phyloP scores from a whole-genome alignment of 106 monocot genomes.

The Dioscorea alata region DNA sequence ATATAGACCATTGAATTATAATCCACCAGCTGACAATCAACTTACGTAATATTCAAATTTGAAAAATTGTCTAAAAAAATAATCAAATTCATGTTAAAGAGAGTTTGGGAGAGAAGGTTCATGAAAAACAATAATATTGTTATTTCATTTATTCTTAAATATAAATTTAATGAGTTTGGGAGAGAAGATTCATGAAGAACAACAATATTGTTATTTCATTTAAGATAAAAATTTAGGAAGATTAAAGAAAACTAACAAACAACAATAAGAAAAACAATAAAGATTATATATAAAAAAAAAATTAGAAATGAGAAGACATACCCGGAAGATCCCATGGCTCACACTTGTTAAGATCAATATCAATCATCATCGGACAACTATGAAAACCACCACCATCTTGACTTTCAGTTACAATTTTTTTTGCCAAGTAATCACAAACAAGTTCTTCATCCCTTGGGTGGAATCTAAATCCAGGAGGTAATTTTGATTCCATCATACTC shows the following conservation, averaged over 20 bases:
- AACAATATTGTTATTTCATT: too few species aligned
- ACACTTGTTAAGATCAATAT: slow-evolving; percentile 85
- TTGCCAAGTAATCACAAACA: slow-evolving; percentile 55
- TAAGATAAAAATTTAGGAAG: background rate
- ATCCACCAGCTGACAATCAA: too few species aligned
- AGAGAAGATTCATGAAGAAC: too few species aligned
- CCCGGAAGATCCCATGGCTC: slow-evolving; percentile 97
- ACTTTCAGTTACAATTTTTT: slow-evolving; percentile 17
- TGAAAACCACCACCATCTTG: background rate
- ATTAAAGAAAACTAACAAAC: background rate
- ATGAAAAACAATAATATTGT: too few species aligned
- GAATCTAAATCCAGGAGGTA: slow-evolving; percentile 85
- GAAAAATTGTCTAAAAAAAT: too few species aligned
- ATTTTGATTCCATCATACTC: slow-evolving; percentile 62
- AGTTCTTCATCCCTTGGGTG: slow-evolving; percentile 85
- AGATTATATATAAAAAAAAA: too few species aligned
- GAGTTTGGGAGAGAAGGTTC: too few species aligned
- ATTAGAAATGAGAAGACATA: slow-evolving; percentile 12
- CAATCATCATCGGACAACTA: slow-evolving; percentile 39
- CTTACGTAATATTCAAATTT: too few species aligned
- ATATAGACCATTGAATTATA: too few species aligned
- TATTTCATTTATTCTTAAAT: too few species aligned
- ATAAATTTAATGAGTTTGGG: background rate
- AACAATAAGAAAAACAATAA: too few species aligned
- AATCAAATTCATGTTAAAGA: too few species aligned